A percentile compares a stretch with the other conserved stretches of the same genome.
phyloP scores from a whole-genome alignment of 2,329 filamentous ascomycete species.

The Neofusicoccum cordaticola region DNA sequence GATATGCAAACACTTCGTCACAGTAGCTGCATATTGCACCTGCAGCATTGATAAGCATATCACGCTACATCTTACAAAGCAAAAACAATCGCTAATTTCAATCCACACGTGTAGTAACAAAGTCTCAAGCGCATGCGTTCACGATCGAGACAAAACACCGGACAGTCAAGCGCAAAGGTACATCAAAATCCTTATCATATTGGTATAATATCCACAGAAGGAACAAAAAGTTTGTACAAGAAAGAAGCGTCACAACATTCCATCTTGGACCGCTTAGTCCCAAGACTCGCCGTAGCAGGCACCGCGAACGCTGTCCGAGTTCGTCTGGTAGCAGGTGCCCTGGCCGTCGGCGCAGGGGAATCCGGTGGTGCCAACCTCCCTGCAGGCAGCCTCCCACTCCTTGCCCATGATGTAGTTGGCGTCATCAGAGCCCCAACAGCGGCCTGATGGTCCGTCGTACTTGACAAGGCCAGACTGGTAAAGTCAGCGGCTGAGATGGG shows the following conservation, averaged over 20 bases:
- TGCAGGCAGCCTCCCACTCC: neutral
- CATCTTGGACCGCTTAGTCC: neutral
- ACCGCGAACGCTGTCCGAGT: neutral
- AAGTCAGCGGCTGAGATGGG: neutral
- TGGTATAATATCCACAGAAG: neutral
- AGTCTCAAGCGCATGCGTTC: neutral
- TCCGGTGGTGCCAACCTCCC: neutral
- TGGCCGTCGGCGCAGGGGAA: neutral
- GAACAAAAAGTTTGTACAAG: neutral
- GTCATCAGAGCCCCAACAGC: neutral
- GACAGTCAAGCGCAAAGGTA: too few relatives aligned
- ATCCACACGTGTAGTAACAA: neutral
- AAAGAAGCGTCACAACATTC: neutral
- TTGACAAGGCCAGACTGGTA: neutral
- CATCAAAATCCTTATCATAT: neutral
- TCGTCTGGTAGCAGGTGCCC: neutral
- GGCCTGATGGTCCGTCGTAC: neutral
- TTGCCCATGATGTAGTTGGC: neutral
- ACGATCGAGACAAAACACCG: neutral
- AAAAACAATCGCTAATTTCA: too few relatives aligned
- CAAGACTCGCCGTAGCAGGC: neutral
- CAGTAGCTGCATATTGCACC: too few relatives aligned
- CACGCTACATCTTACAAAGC: too few relatives aligned
- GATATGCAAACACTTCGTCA: too few relatives aligned
- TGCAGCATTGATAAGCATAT: too few relatives aligned